Base-by-base conservation (phyloP, 2,329 filamentous ascomycete species). In the Pochonia chlamydosporia region DNA sequence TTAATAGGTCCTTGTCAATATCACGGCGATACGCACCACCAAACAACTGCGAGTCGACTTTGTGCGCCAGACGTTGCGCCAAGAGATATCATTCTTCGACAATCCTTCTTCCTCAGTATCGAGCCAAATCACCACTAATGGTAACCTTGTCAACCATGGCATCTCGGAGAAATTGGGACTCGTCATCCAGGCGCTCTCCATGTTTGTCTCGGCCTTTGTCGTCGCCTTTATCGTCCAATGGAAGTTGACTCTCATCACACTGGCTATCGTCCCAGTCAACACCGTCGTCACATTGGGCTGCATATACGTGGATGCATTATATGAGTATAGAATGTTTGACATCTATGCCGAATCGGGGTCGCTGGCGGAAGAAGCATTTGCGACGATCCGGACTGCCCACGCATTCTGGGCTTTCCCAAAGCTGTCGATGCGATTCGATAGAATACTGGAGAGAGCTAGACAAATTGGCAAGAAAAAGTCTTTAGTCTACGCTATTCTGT, bases 81-180 rank as follows among this genome's bases (percentile, higher is more conserved):
- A 82, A 53, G 76, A 81, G 46, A 68, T 81, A 3, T 68, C 70
- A 51, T 78, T 75, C 54, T 82, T 80, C 50, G 79, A 82, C 55
- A 59, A 63, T 16, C 60, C 65, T 3, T 64, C 65, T 5, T 70
- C 68, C 0, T 75, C 72, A 3, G 60, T 73, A 8, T 66, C 73
- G 0, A 64, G 68, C 2, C 68, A 73, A 47, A 67, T 77, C 46
- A 74, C 73, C 1, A 73, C 71, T 13, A 75, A 74, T 49, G 69
- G 65, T 28, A 73, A 74, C 33, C 61, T 68, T 13, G 65, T 75
- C 54, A 70, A 69, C 51, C 61, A 63, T 26, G 71, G 71, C 49
- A 70, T 73, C 46, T 66, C 69, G 0, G 70, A 74, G 48, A 74
- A 72, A 55, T 57, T 75, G 11, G 68, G 68, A 6, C 55, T 71